phyloP scores from a whole-genome alignment of 2,329 filamentous ascomycete species.

The Fusarium transvaalense region DNA sequence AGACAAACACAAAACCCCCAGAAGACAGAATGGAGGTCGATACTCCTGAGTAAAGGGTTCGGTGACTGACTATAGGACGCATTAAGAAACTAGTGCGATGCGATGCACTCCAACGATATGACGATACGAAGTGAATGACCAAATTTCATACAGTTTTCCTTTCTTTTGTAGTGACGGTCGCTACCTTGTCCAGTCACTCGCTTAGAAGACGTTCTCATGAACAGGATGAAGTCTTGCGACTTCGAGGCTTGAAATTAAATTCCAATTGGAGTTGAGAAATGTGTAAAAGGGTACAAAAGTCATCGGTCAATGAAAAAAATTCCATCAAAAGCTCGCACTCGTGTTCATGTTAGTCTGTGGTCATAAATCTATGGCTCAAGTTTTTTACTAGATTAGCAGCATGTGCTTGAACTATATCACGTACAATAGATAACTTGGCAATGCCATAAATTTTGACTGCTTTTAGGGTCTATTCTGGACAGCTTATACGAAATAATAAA shows the following conservation, averaged over 20 bases:
- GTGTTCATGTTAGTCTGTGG: neutral
- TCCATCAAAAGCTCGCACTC: neutral
- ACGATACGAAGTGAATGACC: conserved; percentile 49
- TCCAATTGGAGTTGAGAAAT: conserved; percentile 15
- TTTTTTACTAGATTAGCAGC: neutral
- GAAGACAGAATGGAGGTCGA: conserved; percentile 50
- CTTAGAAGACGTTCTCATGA: conserved; percentile 37
- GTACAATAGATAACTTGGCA: neutral
- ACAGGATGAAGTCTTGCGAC: conserved; percentile 27
- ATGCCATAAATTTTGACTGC: neutral
- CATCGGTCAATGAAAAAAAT: conserved; percentile 19
- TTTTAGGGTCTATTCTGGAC: neutral
- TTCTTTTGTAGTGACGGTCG: conserved; percentile 39
- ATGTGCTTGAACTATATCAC: neutral
- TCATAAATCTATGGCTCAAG: neutral
- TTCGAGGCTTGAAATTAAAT: conserved; percentile 23
- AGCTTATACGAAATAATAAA: neutral
- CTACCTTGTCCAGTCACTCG: conserved; percentile 42
- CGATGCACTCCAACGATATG: conserved; percentile 38
- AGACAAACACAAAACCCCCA: conserved; percentile 44
- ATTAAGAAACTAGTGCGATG: conserved; percentile 39
- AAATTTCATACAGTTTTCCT: conserved; percentile 39
- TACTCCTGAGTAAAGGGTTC: conserved; percentile 32
- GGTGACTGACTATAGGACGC: conserved; percentile 30
- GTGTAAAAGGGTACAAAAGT: conserved; percentile 31